phyloP scores from a whole-genome alignment of 306 rosid genomes.

The Albizia julibrissin region DNA sequence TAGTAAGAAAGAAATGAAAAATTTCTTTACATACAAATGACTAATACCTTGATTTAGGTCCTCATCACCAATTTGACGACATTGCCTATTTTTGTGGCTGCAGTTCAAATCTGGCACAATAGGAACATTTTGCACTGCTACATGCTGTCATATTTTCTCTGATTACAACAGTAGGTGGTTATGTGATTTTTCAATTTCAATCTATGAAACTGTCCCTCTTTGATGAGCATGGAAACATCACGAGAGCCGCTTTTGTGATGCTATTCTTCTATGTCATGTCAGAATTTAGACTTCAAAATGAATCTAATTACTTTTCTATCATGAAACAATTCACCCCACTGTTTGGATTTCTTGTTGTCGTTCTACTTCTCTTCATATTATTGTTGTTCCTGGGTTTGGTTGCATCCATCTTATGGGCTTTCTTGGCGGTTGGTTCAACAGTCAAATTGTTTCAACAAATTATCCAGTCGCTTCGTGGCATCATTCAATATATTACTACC shows the following conservation, averaged over 20 bases:
- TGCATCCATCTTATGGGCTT: background rate
- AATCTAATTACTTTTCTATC: background rate
- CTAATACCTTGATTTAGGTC: too few species aligned
- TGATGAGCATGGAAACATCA: background rate
- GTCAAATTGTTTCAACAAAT: background rate
- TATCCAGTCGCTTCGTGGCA: background rate
- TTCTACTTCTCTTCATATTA: background rate
- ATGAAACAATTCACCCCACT: background rate
- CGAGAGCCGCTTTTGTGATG: too few species aligned
- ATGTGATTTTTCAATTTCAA: background rate
- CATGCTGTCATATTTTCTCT: background rate
- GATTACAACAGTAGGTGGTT: background rate
- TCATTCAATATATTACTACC: background rate
- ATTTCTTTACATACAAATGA: too few species aligned
- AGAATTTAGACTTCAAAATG: background rate
- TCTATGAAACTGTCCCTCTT: background rate
- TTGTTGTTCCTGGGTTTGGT: background rate
- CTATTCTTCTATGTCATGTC: too few species aligned
- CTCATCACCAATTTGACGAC: too few species aligned
- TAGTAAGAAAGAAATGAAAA: too few species aligned
- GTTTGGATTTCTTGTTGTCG: too few species aligned
- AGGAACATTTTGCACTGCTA: background rate
- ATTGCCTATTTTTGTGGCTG: background rate
- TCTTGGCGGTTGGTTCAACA: background rate
- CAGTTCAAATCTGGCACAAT: background rate